A percentile compares a stretch with the other conserved stretches of the same genome.
Conservation (phyloP, 495 filamentous ascomycete species). For the Elaphomyces granulatus region DNA sequence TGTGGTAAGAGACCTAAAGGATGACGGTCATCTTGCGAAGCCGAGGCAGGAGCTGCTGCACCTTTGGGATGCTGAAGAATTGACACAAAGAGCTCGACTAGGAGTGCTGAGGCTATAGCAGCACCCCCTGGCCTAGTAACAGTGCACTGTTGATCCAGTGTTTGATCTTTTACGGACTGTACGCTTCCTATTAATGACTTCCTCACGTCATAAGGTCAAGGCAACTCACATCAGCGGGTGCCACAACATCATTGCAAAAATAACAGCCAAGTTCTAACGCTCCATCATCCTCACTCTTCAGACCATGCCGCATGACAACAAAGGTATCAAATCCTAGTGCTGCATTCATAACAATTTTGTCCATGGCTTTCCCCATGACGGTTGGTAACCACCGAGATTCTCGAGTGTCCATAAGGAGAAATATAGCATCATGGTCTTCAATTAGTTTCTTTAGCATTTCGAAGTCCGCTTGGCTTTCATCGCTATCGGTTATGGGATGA, state of each 20-base stretch:
- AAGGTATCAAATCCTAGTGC: slow-evolving; percentile 93
- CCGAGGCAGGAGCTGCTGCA: slow-evolving; percentile 44
- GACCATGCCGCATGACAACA: slow-evolving; percentile 91
- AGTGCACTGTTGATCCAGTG: slow-evolving; percentile 95
- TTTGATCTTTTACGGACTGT: slow-evolving; percentile 82
- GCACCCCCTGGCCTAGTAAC: slow-evolving; percentile 90
- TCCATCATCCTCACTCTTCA: slow-evolving; percentile 25
- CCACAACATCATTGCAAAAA: slow-evolving; percentile 96
- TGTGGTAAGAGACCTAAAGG: slow-evolving; percentile 84
- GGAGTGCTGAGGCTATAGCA: slow-evolving; percentile 78
- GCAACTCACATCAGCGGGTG: slow-evolving; percentile 72
- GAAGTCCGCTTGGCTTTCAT: slow-evolving; percentile 54
- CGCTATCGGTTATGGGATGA: slow-evolving; percentile 65
- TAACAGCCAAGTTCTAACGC: slow-evolving; percentile 70
- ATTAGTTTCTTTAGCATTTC: slow-evolving; percentile 58
- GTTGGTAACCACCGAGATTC: slow-evolving; percentile 96
- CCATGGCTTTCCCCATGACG: slow-evolving; percentile 83
- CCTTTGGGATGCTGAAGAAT: slow-evolving; percentile 70
- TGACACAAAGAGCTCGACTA: slow-evolving; percentile 81
- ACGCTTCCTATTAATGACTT: too few relatives aligned
- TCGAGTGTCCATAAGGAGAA: slow-evolving; percentile 90
- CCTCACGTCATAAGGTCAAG: not conserved
- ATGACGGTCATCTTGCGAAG: slow-evolving; percentile 41
- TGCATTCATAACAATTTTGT: slow-evolving; percentile 93
- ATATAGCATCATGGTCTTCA: slow-evolving; percentile 80